phyloP scores from a whole-genome alignment of 345 rosid species.

The Cardamine resedifolia region DNA sequence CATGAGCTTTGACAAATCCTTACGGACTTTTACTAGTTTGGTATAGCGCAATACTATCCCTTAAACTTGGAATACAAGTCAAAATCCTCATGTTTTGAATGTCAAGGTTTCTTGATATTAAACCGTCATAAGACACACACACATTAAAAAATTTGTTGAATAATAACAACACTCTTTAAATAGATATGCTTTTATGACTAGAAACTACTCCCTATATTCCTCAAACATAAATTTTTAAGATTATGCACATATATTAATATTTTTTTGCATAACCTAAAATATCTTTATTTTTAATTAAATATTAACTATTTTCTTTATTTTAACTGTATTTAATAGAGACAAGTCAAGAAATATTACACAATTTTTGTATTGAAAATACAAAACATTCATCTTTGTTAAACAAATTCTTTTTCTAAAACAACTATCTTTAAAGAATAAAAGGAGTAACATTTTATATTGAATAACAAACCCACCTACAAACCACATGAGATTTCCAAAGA shows the following conservation, averaged over 20 bases:
- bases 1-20: conserved; percentile 19
- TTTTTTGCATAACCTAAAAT: too few species aligned
- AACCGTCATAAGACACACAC: conserved; percentile 17
- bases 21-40: conserved; percentile 13
- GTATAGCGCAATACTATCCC: conserved; percentile 11
- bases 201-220: too few species aligned
- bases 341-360: too few species aligned
- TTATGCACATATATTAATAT: too few species aligned
- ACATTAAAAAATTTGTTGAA: not conserved
- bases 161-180: not conserved
- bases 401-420: too few species aligned
- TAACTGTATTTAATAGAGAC: too few species aligned
- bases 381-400: too few species aligned
- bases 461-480: conserved; percentile 13
- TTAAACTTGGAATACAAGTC: conserved; percentile 12
- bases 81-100: conserved; percentile 30
- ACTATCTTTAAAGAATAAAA: too few species aligned
- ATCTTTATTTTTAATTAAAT: too few species aligned
- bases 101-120: not conserved
- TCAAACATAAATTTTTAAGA: too few species aligned
- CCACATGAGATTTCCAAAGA: not conserved
- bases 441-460: conserved; percentile 15
- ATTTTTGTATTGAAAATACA: too few species aligned
- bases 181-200: conserved; percentile 24
- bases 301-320: too few species aligned